Conservation (phyloP, 1,284 basidiomycete genomes). For the Malassezia cuniculi region DNA sequence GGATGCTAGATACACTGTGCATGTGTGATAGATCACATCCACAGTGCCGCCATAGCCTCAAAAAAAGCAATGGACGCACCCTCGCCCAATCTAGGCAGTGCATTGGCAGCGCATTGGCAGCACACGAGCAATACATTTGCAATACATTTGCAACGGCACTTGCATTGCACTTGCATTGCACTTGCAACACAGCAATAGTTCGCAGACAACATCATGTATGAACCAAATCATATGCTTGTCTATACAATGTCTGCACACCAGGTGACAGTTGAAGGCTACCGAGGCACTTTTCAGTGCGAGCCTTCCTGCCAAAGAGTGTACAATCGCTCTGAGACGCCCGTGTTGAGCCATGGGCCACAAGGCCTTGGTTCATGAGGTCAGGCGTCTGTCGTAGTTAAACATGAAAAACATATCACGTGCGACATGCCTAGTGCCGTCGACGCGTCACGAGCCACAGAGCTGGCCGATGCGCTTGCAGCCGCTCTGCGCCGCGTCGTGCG, state of each 20-base stretch:
- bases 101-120: too few species aligned
- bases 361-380: conserved; percentile 11
- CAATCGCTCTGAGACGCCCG: conserved; percentile 5
- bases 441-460: neutral
- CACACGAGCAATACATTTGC: too few species aligned
- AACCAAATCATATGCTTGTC: too few species aligned
- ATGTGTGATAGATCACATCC: too few species aligned
- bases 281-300: conserved; percentile 14
- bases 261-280: conserved; percentile 17
- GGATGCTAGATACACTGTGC: too few species aligned
- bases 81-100: too few species aligned
- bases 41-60: too few species aligned
- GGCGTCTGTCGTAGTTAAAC: conserved; percentile 14
- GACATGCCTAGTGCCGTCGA: neutral
- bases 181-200: too few species aligned
- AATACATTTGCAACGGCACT: too few species aligned
- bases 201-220: too few species aligned
- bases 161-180: too few species aligned
- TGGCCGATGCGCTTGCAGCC: neutral
- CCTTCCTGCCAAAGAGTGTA: conserved; percentile 15
- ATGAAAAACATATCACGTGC: conserved; percentile 1
- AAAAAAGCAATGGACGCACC: too few species aligned
- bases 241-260: conserved; percentile 14
- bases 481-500: conserved; percentile 7
- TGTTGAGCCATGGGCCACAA: conserved; percentile 9